These are phyloP conservation scores for Dryas octopetala DNA, from an alignment of 306 rosid species.

Conservation along the genomic window DNA sequence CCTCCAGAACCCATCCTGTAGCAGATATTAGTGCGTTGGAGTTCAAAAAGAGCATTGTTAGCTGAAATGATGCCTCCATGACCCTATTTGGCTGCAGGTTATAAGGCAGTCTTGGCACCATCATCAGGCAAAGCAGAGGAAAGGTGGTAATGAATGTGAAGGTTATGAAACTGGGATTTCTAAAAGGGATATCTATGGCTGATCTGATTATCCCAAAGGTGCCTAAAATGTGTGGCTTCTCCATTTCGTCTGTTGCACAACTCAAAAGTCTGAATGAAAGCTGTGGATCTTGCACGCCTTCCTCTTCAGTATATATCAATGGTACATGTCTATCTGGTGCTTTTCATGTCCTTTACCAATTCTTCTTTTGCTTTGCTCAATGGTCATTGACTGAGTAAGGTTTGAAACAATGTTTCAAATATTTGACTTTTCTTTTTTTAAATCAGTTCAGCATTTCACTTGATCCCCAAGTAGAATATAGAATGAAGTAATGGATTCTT, in stretches of 20 bases:
- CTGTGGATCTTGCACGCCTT: background rate
- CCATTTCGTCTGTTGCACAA: background rate
- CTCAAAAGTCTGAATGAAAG: too few relatives aligned
- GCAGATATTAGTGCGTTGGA: background rate
- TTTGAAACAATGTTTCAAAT: background rate
- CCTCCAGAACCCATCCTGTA: background rate
- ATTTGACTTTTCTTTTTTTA: background rate
- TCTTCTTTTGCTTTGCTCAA: too few relatives aligned
- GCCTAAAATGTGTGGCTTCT: background rate
- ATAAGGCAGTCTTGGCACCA: background rate
- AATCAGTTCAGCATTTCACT: background rate
- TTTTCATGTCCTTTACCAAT: background rate
- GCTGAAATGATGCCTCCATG: background rate
- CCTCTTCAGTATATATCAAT: background rate
- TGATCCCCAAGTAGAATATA: background rate
- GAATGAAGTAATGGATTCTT: background rate
- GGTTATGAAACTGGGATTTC: background rate
- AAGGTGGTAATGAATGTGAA: constrained; percentile 7
- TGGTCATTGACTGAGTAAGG: too few relatives aligned
- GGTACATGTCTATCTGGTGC: background rate
- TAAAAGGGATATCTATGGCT: constrained; percentile 1
- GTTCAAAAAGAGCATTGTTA: background rate
- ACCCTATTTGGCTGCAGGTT: background rate
- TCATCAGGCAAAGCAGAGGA: background rate
- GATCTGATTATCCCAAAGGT: constrained; percentile 11